phyloP scores from a whole-genome alignment of 2,329 filamentous ascomycete genomes.

The Fusarium palustre region DNA sequence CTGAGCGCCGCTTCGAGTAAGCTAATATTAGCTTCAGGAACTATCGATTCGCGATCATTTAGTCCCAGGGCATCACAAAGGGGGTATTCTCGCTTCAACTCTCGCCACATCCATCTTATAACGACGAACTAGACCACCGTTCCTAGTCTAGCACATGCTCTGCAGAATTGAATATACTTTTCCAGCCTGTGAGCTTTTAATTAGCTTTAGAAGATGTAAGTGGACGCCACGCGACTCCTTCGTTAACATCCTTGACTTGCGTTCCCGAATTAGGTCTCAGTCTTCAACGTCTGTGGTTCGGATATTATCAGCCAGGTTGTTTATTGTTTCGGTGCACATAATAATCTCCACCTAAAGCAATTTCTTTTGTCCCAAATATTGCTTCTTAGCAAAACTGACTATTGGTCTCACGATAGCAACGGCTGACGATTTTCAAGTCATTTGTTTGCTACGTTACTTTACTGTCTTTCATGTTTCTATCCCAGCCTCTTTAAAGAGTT shows the following conservation, averaged over 20 bases:
- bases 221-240: conserved; percentile 32
- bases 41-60: conserved; percentile 37
- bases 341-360: not conserved
- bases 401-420: conserved; percentile 9
- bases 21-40: conserved; percentile 36
- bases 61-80: conserved; percentile 9
- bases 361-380: not conserved
- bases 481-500: conserved; percentile 8
- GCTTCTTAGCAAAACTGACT: conserved; percentile 15
- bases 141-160: not conserved
- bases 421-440: conserved; percentile 27
- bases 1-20: conserved; percentile 6
- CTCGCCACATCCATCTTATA: conserved; percentile 24
- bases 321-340: conserved; percentile 18
- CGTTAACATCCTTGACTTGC: conserved; percentile 7
- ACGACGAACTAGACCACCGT: not conserved
- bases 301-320: conserved; percentile 5
- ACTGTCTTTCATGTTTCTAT: not conserved
- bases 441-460: not conserved
- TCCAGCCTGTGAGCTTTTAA: conserved; percentile 10
- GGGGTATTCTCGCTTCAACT: conserved; percentile 11
- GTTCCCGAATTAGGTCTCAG: conserved; percentile 4
- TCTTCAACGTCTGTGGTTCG: not conserved
- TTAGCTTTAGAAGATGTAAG: conserved; percentile 4
- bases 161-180: conserved; percentile 19